Evolutionary conservation across 352 stramenopile species (phyloP), one percentile per base, ranked within the genome.

Genomic region (Phytophthora sp.): DNA sequence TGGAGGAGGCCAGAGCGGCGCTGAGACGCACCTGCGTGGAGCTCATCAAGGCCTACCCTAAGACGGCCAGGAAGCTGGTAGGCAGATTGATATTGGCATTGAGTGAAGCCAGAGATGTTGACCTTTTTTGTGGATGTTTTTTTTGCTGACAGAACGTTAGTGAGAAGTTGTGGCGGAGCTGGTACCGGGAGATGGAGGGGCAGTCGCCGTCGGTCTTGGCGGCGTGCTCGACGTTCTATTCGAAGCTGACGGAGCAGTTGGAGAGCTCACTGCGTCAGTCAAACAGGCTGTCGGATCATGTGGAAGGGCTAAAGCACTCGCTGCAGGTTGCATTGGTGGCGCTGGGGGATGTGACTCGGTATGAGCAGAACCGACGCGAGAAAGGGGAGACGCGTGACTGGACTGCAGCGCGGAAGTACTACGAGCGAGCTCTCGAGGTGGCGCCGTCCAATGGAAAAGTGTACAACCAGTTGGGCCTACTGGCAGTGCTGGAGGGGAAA

Each of bases 161-260:
- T 41, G 66, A 87, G 31, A 72, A 71, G 3, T 62, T 93, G 8
- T 93, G 84, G 84, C 73, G 49, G 45, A 87, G 64, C 50, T 93
- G 82, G 81, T 87, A 91, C 53, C 71, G 74, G 2, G 67, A 88
- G 27, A 77, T 93, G 6, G 66, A 73, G 3, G 46, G 32, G 0
- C 57, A 86, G 6, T 68, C 56, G 17, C 9, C 39, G 15, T 37
- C 32, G 3, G 42, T 54, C 17, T 17, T 77, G 17, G 24, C 24
- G n/a, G 34, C 51, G 20, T 70, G 65, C 37, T 51, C 42, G 4
- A 11, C 23, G 27, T 84, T 73, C 53, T 84, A 84, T 39, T 31
- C 21, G 20, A 66, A 54, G 8, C 61, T 84, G 0, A 45, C 63
- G 10, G 17, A 54, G 1, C 31, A 41, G 8, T 28, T 84, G 24